These are phyloP conservation scores for Cruciata laevipes DNA, from an alignment of 257 asterid species.

Conservation along the genomic window DNA sequence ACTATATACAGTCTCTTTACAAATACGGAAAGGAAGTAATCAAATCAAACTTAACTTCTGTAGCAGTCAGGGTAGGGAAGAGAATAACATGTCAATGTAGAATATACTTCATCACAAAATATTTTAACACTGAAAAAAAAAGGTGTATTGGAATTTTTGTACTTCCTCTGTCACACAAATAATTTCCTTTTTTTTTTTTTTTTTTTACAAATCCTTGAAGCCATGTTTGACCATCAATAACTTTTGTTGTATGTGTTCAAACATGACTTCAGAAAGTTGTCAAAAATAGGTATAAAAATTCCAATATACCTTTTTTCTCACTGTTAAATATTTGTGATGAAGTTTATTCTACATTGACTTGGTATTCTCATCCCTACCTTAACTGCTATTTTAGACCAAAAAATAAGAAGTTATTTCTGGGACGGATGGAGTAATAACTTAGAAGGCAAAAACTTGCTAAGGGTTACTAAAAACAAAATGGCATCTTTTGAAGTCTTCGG, in stretches of 20 bases:
- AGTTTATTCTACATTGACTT: neutral
- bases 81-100: neutral
- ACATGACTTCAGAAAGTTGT: too few species aligned
- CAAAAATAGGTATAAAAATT: too few species aligned
- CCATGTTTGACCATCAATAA: too few species aligned
- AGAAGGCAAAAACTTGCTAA: neutral
- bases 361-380: neutral
- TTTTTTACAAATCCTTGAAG: too few species aligned
- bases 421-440: too few species aligned
- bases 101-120: neutral
- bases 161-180: too few species aligned
- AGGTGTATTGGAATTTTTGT: neutral
- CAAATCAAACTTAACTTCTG: neutral
- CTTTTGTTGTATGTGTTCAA: too few species aligned
- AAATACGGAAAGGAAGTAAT: neutral
- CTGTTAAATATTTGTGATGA: neutral
- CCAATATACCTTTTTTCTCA: neutral
- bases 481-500: too few species aligned
- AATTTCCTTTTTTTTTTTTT: too few species aligned
- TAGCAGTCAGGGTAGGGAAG: neutral
- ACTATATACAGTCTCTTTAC: neutral
- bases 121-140: too few species aligned
- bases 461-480: neutral
- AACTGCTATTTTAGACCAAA: too few species aligned
- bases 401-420: too few species aligned